Percentiles rank a stretch among this genome's conserved stretches.
Evolutionary conservation across 2,329 filamentous ascomycete species (phyloP).

Genomic region (Trichoderma lentiforme): DNA sequence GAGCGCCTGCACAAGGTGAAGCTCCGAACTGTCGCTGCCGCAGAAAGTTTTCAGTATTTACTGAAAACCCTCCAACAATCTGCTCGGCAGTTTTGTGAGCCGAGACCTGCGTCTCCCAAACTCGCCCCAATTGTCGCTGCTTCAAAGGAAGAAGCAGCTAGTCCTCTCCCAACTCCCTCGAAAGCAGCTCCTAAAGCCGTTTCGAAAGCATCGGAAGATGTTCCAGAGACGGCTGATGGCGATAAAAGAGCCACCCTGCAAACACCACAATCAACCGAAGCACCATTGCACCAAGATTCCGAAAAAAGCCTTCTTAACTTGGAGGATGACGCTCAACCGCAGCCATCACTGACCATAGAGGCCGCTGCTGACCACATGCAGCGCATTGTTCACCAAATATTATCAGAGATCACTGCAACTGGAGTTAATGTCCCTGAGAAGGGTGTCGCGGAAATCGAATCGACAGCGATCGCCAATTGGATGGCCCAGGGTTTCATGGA

Average conservation of each 20-base stretch:
- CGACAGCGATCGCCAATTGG: conserved; percentile 28
- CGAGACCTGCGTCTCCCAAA: neutral
- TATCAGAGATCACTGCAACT: conserved; percentile 20
- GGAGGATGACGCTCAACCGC: neutral
- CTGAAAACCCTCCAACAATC: conserved; percentile 19
- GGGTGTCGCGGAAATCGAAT: conserved; percentile 25
- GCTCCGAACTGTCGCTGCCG: conserved; percentile 19
- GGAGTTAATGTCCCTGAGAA: conserved; percentile 16
- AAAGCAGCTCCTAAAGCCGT: neutral
- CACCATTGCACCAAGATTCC: neutral
- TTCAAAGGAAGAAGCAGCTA: neutral
- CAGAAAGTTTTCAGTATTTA: conserved; percentile 20
- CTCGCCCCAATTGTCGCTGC: neutral
- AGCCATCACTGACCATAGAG: conserved; percentile 5
- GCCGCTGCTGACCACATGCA: conserved; percentile 22
- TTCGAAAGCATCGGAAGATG: neutral
- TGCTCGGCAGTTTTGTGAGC: neutral
- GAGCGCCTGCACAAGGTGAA: conserved; percentile 21
- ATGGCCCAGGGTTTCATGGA: conserved; percentile 26
- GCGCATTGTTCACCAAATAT: conserved; percentile 19
- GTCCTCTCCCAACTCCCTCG: neutral
- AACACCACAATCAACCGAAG: neutral
- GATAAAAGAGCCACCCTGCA: neutral
- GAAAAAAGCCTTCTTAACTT: neutral
- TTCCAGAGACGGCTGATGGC: neutral